phyloP scores from a whole-genome alignment of 805 yeast genomes.

The Metschnikowia orientalis region DNA sequence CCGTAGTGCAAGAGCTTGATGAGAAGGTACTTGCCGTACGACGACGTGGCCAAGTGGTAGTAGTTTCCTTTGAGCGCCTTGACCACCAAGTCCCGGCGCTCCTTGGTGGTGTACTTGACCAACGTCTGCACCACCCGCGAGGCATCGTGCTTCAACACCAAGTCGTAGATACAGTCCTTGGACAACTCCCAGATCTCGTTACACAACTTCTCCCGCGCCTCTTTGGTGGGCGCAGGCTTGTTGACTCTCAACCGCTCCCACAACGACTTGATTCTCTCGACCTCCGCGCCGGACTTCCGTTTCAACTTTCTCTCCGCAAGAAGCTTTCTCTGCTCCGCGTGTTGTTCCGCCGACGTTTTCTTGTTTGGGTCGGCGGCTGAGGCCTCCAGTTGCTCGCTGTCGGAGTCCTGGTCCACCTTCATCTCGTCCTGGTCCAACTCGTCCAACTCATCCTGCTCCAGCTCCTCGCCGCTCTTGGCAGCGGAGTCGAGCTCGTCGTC shows the following conservation, averaged over 20 bases:
- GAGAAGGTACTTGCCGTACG: slow-evolving; percentile 89
- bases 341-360: slow-evolving; percentile 59
- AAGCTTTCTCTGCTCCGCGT: slow-evolving; percentile 75
- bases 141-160: slow-evolving; percentile 93
- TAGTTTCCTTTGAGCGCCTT: slow-evolving; percentile 66
- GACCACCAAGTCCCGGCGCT: slow-evolving; percentile 69
- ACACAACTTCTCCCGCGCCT: slow-evolving; percentile 69
- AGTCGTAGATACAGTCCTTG: slow-evolving; percentile 70
- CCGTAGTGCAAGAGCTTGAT: slow-evolving; percentile 92
- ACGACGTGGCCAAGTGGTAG: slow-evolving; percentile 80
- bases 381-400: slow-evolving; percentile 16
- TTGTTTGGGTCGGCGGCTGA: slow-evolving; percentile 38
- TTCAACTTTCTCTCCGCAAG: slow-evolving; percentile 79
- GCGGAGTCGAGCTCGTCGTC: slow-evolving; percentile 9
- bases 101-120: slow-evolving; percentile 78
- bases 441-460: slow-evolving; percentile 9
- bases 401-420: slow-evolving; percentile 26
- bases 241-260: slow-evolving; percentile 93
- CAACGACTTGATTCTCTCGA: slow-evolving; percentile 74
- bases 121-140: slow-evolving; percentile 93
- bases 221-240: slow-evolving; percentile 74
- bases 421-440: slow-evolving; percentile 20
- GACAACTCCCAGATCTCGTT: slow-evolving; percentile 82
- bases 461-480: slow-evolving; percentile 11
- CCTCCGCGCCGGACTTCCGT: slow-evolving; percentile 83